A percentile compares a stretch with the other conserved stretches of the same genome.
Conservation (phyloP, 108 stramenopile species). For the Bacterosira constricta region DNA sequence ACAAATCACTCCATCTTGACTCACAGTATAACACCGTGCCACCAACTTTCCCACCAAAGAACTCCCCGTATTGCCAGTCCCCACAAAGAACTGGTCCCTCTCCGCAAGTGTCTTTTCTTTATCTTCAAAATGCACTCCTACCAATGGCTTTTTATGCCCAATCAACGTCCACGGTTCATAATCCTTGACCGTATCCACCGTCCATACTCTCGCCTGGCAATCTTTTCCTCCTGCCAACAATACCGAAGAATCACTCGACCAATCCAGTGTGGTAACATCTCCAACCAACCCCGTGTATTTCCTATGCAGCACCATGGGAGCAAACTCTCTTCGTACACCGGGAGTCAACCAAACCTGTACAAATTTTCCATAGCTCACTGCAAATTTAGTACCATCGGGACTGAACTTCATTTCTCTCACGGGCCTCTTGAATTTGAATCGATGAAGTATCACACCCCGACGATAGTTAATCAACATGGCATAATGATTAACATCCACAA, state of each 20-base stretch:
- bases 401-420: constrained; percentile 86
- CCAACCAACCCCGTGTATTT: constrained; percentile 91
- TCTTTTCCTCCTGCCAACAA: constrained; percentile 85
- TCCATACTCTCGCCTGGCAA: constrained; percentile 89
- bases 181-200: constrained; percentile 75
- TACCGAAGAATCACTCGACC: constrained; percentile 89
- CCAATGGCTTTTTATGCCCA: constrained; percentile 81
- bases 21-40: constrained; percentile 78
- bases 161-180: constrained; percentile 83
- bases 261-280: constrained; percentile 82
- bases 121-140: constrained; percentile 77
- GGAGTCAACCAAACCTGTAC: constrained; percentile 96
- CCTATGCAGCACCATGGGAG: constrained; percentile 89
- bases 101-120: constrained; percentile 37
- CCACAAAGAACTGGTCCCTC: constrained; percentile 44
- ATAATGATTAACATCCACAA: constrained; percentile 82
- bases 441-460: constrained; percentile 90
- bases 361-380: constrained; percentile 90
- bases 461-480: constrained; percentile 80
- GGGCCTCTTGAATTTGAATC: constrained; percentile 90
- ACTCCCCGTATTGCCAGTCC: constrained; percentile 39
- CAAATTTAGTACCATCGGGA: constrained; percentile 88
- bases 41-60: constrained; percentile 42
- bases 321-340: constrained; percentile 84
- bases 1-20: constrained; percentile 91